A percentile compares a stretch with the other conserved stretches of the same genome.
Conservation (phyloP, 208 protist genomes). For the Balamuthia mandrillaris region DNA sequence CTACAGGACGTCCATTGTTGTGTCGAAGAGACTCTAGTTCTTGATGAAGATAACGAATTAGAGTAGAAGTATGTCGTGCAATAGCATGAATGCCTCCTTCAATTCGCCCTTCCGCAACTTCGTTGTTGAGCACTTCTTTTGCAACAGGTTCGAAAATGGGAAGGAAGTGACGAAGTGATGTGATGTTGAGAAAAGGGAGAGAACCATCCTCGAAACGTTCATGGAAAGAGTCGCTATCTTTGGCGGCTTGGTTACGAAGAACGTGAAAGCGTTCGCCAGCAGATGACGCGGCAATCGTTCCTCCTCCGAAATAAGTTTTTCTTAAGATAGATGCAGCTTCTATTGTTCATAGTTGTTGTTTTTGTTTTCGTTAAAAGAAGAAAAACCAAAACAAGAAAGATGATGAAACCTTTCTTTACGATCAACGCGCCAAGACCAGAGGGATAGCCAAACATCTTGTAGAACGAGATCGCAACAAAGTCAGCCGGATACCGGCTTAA, state of each 20-base stretch:
- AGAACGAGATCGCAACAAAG: constrained; percentile 77
- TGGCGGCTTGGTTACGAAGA: neutral
- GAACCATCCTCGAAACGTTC: constrained; percentile 69
- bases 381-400: neutral
- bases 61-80: constrained; percentile 41
- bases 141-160: too few relatives aligned
- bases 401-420: constrained; percentile 45
- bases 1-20: constrained; percentile 33
- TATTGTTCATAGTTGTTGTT: neutral
- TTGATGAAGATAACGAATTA: constrained; percentile 43
- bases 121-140: too few relatives aligned
- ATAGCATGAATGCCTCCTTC: constrained; percentile 45
- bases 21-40: constrained; percentile 42
- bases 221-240: neutral
- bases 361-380: neutral
- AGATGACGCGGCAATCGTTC: constrained; percentile 61
- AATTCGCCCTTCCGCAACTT: too few relatives aligned
- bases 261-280: constrained; percentile 16
- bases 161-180: too few relatives aligned
- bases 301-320: constrained; percentile 74
- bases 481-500: constrained; percentile 60
- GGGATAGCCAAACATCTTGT: constrained; percentile 81
- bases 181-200: constrained; percentile 60
- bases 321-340: constrained; percentile 31
- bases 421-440: constrained; percentile 75